Base-by-base conservation (phyloP, 2,329 filamentous ascomycete genomes). In the Dactylellina sp. region DNA sequence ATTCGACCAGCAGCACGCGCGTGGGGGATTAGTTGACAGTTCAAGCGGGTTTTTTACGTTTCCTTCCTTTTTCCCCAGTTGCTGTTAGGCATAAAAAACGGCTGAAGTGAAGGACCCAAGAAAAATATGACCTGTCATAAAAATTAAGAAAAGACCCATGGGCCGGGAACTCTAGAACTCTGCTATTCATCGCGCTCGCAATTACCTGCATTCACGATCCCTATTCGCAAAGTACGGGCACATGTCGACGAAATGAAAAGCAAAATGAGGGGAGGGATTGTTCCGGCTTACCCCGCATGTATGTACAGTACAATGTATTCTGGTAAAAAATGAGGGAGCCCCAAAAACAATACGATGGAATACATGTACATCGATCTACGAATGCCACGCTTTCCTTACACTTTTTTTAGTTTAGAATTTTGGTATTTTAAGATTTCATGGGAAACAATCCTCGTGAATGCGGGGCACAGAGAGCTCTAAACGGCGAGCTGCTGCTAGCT, bases 111-210 rank as follows among this genome's bases (percentile, higher is more conserved):
- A 18, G 42, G 18, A 39, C 7, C 6, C n/a, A 22, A 2, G 1
- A 32, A 53, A 63, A 64, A 72, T 65, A 52, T 72, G 68, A 72
- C 60, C 56, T 46, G 68, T 72, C 68, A 65, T 50, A 72, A 63
- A 50, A 59, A 18, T 2, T 16, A 9, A 32, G n/a, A n/a, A n/a
- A n/a, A n/a, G n/a, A n/a, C n/a, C n/a, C n/a, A n/a, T n/a, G n/a
- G n/a, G n/a, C n/a, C 28, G 9, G 28, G 9, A 32, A 32, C 28
- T 32, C 9, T 32, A 32, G 28, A 32, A 32, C 28, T 32, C 28
- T 32, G 9, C 9, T 32, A 32, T 32, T 32, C 28, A 32, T 32
- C 28, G 6, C 32, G 14, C 32, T 18, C 16, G 5, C 49, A 24
- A 20, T 52, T 42, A 5, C 14, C 14, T 5, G 39, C 6, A 35